Conservation (phyloP, 495 filamentous ascomycete species). For the Glarea lozoyensis region DNA sequence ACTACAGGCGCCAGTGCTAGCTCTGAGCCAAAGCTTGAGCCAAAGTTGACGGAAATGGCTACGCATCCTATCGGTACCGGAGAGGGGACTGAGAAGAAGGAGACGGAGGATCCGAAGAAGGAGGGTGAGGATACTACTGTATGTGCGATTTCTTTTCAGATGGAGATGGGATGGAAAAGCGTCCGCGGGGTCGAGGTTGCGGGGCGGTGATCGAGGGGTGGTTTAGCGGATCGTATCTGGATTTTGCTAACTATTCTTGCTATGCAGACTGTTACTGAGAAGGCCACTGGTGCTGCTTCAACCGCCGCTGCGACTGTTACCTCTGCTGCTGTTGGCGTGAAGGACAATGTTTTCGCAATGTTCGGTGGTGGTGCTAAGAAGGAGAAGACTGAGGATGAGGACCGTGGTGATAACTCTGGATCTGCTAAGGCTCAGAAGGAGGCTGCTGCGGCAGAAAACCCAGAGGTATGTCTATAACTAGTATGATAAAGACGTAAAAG, state of each 20-base stretch:
- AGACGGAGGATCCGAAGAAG: too few species aligned
- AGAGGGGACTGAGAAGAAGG: constrained; percentile 22
- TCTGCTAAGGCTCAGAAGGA: constrained; percentile 80
- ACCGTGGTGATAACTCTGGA: constrained; percentile 71
- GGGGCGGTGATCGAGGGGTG: constrained; percentile 16
- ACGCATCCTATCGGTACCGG: too few species aligned
- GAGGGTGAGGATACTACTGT: constrained; percentile 38
- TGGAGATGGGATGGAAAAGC: background rate
- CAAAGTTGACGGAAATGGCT: constrained; percentile 11
- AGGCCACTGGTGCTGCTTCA: constrained; percentile 30
- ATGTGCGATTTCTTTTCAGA: constrained; percentile 23
- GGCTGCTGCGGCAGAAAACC: constrained; percentile 42
- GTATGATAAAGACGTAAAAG: background rate
- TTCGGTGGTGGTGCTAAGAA: constrained; percentile 91
- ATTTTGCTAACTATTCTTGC: constrained; percentile 4
- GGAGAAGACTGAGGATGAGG: constrained; percentile 65
- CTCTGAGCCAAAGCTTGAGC: constrained; percentile 11
- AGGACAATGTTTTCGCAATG: constrained; percentile 87
- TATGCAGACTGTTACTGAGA: constrained; percentile 28
- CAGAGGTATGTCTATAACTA: constrained; percentile 15
- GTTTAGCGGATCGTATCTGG: constrained; percentile 22
- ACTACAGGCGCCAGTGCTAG: constrained; percentile 12
- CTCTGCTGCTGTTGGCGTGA: constrained; percentile 42
- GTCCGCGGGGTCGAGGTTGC: background rate
- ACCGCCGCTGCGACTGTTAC: constrained; percentile 35